These are phyloP conservation scores for Dictyostelium purpureum DNA, from an alignment of 78 protist genomes.

Conservation along the genomic window DNA sequence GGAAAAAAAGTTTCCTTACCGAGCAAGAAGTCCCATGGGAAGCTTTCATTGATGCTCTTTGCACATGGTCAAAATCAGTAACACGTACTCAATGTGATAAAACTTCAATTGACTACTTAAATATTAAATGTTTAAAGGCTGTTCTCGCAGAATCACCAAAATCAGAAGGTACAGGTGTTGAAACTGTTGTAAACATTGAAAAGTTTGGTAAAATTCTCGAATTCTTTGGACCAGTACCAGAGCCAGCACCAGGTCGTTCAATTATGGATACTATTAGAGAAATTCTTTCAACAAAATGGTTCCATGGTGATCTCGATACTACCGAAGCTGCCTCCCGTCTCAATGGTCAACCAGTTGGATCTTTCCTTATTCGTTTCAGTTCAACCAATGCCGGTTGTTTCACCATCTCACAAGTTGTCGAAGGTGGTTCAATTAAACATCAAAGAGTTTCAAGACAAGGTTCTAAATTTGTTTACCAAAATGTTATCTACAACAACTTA, in stretches of 20 bases:
- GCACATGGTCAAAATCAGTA: constrained; percentile 52
- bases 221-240: constrained; percentile 74
- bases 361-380: constrained; percentile 74
- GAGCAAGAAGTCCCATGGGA: constrained; percentile 80
- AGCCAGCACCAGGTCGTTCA: constrained; percentile 46
- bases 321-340: constrained; percentile 67
- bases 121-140: constrained; percentile 78
- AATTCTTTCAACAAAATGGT: constrained; percentile 72
- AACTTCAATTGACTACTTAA: constrained; percentile 47
- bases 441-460: constrained; percentile 75
- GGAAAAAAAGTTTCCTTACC: constrained; percentile 72
- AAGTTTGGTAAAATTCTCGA: constrained; percentile 81
- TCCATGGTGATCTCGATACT: constrained; percentile 82
- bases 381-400: constrained; percentile 74
- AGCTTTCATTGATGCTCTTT: constrained; percentile 60
- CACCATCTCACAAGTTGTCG: constrained; percentile 73
- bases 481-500: constrained; percentile 22
- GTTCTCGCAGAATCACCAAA: constrained; percentile 59
- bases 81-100: constrained; percentile 73
- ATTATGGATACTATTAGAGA: constrained; percentile 78
- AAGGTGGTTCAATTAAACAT: constrained; percentile 61
- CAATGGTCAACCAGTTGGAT: constrained; percentile 78
- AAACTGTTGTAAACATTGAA: constrained; percentile 76
- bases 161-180: constrained; percentile 73
- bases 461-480: constrained; percentile 36